Evolutionary conservation across 2,329 filamentous ascomycete genomes (phyloP).

Genomic region (Mycosphaerella sp.): DNA sequence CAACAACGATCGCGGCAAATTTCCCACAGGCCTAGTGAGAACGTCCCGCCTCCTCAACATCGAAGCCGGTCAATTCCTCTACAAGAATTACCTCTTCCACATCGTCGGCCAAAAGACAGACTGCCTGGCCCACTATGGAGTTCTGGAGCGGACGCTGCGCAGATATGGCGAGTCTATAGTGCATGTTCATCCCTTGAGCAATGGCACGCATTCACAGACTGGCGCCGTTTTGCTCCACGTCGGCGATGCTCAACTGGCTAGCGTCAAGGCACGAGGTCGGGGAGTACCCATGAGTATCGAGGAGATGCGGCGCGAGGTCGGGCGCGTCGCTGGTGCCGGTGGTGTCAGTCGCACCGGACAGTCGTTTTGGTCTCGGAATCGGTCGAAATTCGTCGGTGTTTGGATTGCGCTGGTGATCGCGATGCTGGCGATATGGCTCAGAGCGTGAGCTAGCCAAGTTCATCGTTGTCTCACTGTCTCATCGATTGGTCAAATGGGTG

Average conservation of each 20-base stretch:
- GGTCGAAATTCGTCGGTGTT: too few species aligned
- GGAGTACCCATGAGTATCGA: conserved; percentile 20
- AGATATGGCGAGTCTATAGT: conserved; percentile 23
- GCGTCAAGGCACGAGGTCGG: conserved; percentile 19
- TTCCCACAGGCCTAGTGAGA: conserved; percentile 19
- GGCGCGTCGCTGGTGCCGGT: too few species aligned
- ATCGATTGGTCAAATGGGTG: too few species aligned
- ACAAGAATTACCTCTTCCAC: conserved; percentile 32
- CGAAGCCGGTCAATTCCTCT: conserved; percentile 28
- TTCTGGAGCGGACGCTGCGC: conserved; percentile 19
- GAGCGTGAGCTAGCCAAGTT: too few species aligned
- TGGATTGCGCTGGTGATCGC: background rate
- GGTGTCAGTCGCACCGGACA: too few species aligned
- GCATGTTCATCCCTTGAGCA: conserved; percentile 29
- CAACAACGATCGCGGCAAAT: background rate
- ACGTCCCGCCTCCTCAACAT: conserved; percentile 20
- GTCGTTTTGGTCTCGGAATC: too few species aligned
- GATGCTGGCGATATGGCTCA: background rate
- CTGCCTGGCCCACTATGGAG: conserved; percentile 23
- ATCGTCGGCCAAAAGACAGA: conserved; percentile 30
- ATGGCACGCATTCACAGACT: conserved; percentile 29
- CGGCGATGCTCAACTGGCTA: conserved; percentile 19
- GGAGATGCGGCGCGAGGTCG: conserved; percentile 18
- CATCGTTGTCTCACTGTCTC: too few species aligned
- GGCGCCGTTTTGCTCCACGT: conserved; percentile 30